phyloP scores from a whole-genome alignment of 768 basidiomycete genomes.

The Hemileccinum rubropunctum region DNA sequence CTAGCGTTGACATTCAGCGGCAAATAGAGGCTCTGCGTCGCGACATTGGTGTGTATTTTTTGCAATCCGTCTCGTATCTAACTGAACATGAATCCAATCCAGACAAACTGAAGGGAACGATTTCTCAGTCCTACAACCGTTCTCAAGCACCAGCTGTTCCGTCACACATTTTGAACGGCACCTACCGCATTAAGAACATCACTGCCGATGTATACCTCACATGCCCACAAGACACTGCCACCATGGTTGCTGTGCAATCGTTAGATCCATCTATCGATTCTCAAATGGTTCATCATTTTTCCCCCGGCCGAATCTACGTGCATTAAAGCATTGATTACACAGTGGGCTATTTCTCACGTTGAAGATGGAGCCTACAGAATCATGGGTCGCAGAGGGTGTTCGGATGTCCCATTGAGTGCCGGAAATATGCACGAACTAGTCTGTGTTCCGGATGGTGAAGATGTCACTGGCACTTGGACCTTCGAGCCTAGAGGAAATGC shows the following conservation, averaged over 20 bases:
- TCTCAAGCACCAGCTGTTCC: background rate
- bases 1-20: too few species aligned
- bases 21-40: background rate
- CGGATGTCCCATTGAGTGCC: background rate
- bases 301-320: background rate
- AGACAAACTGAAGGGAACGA: background rate
- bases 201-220: background rate
- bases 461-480: background rate
- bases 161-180: background rate
- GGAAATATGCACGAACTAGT: background rate
- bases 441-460: background rate
- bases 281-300: background rate
- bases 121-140: background rate
- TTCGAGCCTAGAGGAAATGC: background rate
- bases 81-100: background rate
- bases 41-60: background rate
- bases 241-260: background rate
- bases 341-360: background rate
- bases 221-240: background rate
- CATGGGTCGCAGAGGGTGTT: background rate
- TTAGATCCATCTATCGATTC: background rate
- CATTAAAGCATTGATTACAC: background rate
- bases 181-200: conserved; percentile 1
- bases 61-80: too few species aligned
- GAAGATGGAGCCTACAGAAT: conserved; percentile 1